Base-by-base conservation (phyloP, 2,329 filamentous ascomycete genomes). In the Cadophora sp. region DNA sequence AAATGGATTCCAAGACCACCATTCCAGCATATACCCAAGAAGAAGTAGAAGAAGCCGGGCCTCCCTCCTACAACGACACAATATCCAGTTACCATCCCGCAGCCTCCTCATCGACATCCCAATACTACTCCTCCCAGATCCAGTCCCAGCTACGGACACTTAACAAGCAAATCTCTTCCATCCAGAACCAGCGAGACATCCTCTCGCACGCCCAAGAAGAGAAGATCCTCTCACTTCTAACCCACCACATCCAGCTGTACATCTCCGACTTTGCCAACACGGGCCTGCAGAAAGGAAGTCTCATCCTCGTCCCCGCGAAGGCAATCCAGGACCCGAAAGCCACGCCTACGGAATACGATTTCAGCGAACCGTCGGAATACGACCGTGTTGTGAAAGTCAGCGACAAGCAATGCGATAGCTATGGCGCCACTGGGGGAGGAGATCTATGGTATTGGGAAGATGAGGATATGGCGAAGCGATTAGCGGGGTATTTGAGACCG, bases 261-360 rank as follows among this genome's bases (percentile, higher is more conserved):
- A 68, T 76, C 61, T 73, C 70, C 16, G 68, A 70, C 24, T 76
- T 75, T 58, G 71, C 71, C 36, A 69, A 69, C 14, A 72, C 73
- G 0, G 71, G 73, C 2, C 65, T 71, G 3, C 48, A 47, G 14
- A 69, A 63, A 59, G 75, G 74, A 7, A 74, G 71, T 0, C 63
- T 77, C 8, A 73, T 75, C 18, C 66, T 77, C 7, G 71, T 76
- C 41, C 74, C 75, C 1, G 66, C 69, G 18, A 64, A 58, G 14
- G 74, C 68, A 18, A 20, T 75, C 0, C 55, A 68, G 27, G 70
- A 71, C 3, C 61, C 70, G 22, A 68, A 72, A 30, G 74, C 73
- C 13, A n/a, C 67, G 14, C 75, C 73, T 4, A 64, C 69, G 9
- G 68, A 73, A 16, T 73, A 70, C 55, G 73, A 77, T 30, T 69